These are phyloP conservation scores for Teunomyces stri DNA, from an alignment of 805 yeast genomes.

Conservation along the genomic window DNA sequence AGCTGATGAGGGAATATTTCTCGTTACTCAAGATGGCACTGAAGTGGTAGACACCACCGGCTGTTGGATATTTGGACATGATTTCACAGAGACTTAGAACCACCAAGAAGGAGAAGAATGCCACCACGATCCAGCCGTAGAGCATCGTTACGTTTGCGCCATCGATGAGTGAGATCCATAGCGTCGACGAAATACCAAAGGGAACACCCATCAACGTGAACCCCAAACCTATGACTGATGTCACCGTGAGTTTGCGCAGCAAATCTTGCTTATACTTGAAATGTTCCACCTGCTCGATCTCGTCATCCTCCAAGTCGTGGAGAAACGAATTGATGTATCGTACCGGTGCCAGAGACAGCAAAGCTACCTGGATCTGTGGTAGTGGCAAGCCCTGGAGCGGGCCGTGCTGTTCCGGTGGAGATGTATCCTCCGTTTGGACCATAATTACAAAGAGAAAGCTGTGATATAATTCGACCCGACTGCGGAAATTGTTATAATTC, in stretches of 20 bases:
- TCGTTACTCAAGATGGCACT: conserved; percentile 67
- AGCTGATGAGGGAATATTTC: conserved; percentile 52
- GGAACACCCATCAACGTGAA: conserved; percentile 83
- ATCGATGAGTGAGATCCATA: conserved; percentile 67
- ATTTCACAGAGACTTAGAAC: conserved; percentile 76
- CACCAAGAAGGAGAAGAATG: conserved; percentile 59
- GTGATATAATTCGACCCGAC: neutral
- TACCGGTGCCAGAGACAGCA: conserved; percentile 5
- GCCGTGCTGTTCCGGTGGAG: neutral
- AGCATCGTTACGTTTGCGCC: conserved; percentile 77
- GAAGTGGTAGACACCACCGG: conserved; percentile 75
- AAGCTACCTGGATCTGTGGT: neutral
- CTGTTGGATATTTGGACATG: conserved; percentile 72
- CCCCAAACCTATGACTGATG: conserved; percentile 74
- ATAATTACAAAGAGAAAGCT: neutral
- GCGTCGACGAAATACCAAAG: conserved; percentile 69
- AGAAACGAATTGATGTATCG: conserved; percentile 7
- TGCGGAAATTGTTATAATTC: neutral
- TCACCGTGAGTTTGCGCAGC: conserved; percentile 63
- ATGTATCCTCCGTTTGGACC: neutral
- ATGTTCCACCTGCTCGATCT: conserved; percentile 60
- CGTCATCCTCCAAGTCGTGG: conserved; percentile 38
- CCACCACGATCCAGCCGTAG: conserved; percentile 71
- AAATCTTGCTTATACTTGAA: conserved; percentile 73
- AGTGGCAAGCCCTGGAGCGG: neutral